Conservation (phyloP, 768 basidiomycete species). For the Leccinum subtestaceum region DNA sequence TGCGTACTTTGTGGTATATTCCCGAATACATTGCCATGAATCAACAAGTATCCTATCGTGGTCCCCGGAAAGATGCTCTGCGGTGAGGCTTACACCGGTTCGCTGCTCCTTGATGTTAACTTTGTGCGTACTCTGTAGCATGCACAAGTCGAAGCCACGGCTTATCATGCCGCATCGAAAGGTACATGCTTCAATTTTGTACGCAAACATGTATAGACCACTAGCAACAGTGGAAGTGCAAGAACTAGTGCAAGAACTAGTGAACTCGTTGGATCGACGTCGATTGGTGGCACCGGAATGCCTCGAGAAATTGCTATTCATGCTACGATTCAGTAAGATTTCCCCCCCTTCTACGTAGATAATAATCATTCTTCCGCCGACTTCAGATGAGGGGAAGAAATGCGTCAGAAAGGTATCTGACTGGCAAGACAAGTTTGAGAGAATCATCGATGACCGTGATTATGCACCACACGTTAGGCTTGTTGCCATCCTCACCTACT, state of each 20-base stretch:
- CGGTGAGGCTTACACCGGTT: no score
- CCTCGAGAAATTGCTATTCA: conserved; percentile 14
- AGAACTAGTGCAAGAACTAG: neutral
- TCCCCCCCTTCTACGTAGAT: neutral
- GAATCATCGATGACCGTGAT: conserved; percentile 4
- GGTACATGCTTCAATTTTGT: neutral
- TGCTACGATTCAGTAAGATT: conserved; percentile 3
- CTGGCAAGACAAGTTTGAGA: conserved; percentile 11
- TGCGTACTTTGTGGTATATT: no score
- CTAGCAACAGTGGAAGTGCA: neutral
- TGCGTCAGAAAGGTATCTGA: conserved; percentile 11
- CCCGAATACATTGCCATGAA: no score
- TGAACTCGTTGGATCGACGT: conserved; percentile 1
- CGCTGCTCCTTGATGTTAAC: neutral
- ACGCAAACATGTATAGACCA: neutral
- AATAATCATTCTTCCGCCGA: neutral
- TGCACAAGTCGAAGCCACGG: conserved; percentile 11
- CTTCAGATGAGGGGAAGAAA: conserved; percentile 17
- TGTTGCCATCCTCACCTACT: conserved; percentile 23
- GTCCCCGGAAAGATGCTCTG: no score
- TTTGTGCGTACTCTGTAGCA: neutral
- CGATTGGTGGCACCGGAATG: conserved; percentile 9
- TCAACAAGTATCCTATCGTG: no score
- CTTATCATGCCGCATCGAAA: conserved; percentile 1
- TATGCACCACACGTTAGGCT: conserved; percentile 17